phyloP scores from a whole-genome alignment of 768 basidiomycete species.

The Dacryopinax primogenitus region DNA sequence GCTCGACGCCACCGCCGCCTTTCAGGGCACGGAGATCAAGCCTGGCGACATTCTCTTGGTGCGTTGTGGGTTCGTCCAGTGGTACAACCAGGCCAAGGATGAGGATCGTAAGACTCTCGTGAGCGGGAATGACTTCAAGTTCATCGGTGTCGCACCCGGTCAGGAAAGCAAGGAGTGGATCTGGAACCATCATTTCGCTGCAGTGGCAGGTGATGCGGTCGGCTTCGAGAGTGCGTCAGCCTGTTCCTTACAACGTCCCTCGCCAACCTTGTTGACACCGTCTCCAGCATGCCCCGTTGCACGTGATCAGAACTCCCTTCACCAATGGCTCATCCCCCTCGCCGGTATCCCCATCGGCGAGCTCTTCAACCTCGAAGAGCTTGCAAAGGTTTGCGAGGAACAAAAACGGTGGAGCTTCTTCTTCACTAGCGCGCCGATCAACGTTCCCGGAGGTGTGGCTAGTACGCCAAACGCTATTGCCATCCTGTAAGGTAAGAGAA shows the following conservation, averaged over 20 bases:
- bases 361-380: slow-evolving; percentile 56
- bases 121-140: neutral
- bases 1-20: slow-evolving; percentile 44
- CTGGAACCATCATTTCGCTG: slow-evolving; percentile 68
- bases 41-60: slow-evolving; percentile 49
- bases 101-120: neutral
- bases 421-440: slow-evolving; percentile 62
- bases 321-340: slow-evolving; percentile 29
- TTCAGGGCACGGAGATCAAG: slow-evolving; percentile 45
- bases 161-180: slow-evolving; percentile 53
- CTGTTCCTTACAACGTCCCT: neutral
- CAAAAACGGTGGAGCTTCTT: slow-evolving; percentile 57
- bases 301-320: neutral
- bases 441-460: slow-evolving; percentile 28
- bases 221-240: slow-evolving; percentile 25
- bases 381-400: slow-evolving; percentile 44
- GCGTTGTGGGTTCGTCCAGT: slow-evolving; percentile 48
- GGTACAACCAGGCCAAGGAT: neutral
- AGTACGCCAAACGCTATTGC: neutral
- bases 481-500: neutral
- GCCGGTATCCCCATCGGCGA: slow-evolving; percentile 67
- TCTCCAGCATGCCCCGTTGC: neutral
- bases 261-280: neutral
- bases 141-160: slow-evolving; percentile 34
- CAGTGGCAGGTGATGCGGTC: slow-evolving; percentile 55